Evolutionary conservation across 345 rosid species (phyloP).

Genomic region (Cardamine occulta): DNA sequence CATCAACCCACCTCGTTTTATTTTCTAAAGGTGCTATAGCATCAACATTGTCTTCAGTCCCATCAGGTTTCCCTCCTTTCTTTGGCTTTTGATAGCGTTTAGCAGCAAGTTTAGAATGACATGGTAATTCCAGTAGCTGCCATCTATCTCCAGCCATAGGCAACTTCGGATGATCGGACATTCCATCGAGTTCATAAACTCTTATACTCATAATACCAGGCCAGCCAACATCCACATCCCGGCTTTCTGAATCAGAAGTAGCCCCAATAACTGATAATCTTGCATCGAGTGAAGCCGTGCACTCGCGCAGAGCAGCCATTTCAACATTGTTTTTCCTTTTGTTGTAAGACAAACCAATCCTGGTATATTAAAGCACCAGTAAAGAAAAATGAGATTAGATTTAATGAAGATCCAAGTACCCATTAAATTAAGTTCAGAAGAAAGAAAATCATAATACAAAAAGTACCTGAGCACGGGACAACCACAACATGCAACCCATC

Average conservation of each 20-base stretch:
- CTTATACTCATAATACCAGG: conserved; percentile 99
- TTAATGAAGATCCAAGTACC: conserved; percentile 25
- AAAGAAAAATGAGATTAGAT: conserved; percentile 3
- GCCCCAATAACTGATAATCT: conserved; percentile 53
- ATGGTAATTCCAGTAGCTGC: conserved; percentile 96
- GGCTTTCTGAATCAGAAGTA: conserved; percentile 76
- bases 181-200: conserved; percentile 92
- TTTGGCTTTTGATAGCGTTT: conserved; percentile 94
- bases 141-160: conserved; percentile 94
- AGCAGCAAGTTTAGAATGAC: conserved; percentile 93
- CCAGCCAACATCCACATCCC: conserved; percentile 91
- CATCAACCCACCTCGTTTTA: conserved; percentile 68
- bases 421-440: conserved; percentile 20
- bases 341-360: conserved; percentile 98
- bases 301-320: conserved; percentile 87
- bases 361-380: conserved; percentile 40
- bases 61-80: conserved; percentile 92
- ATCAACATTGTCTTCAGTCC: conserved; percentile 90
- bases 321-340: conserved; percentile 90
- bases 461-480: conserved; percentile 88
- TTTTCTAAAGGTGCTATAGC: conserved; percentile 56
- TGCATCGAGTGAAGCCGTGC: conserved; percentile 76
- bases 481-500: conserved; percentile 92
- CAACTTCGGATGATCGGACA: conserved; percentile 92
- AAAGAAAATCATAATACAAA: conserved; percentile 20